Evolutionary conservation across 1,284 basidiomycete genomes (phyloP).

Genomic region (Ceratobasidium theobromae): DNA sequence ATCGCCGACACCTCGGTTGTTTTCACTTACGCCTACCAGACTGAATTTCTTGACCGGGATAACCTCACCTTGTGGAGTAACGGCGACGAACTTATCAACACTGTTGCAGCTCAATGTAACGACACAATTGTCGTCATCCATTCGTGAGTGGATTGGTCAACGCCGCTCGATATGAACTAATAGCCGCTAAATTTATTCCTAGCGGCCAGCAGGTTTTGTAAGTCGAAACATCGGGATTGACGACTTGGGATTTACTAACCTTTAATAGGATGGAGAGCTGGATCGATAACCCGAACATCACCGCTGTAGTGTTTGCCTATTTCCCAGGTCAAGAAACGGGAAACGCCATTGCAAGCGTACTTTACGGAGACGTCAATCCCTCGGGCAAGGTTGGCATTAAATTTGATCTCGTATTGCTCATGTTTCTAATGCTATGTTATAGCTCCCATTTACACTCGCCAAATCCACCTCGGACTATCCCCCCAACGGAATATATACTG

Average conservation of each 20-base stretch:
- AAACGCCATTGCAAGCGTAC: constrained; percentile 69
- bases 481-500: constrained; percentile 39
- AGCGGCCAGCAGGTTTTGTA: constrained; percentile 51
- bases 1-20: constrained; percentile 67
- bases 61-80: constrained; percentile 80
- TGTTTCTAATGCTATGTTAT: background rate
- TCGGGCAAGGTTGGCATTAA: constrained; percentile 58
- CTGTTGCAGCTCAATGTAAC: constrained; percentile 41
- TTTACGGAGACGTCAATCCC: constrained; percentile 71
- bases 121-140: constrained; percentile 54
- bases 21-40: constrained; percentile 71
- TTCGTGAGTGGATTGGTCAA: constrained; percentile 32
- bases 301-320: constrained; percentile 48
- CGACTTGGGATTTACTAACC: background rate
- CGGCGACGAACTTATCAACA: constrained; percentile 55
- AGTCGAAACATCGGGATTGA: background rate
- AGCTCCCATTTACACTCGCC: background rate
- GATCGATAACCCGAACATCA: constrained; percentile 43
- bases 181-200: constrained; percentile 67
- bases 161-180: constrained; percentile 52
- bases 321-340: constrained; percentile 75
- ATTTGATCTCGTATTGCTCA: background rate
- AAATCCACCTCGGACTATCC: constrained; percentile 7
- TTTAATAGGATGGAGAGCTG: constrained; percentile 41
- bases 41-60: constrained; percentile 75